Conservation (phyloP, 192 early-diverging fungal species). For the Geosiphon pyriformis region DNA sequence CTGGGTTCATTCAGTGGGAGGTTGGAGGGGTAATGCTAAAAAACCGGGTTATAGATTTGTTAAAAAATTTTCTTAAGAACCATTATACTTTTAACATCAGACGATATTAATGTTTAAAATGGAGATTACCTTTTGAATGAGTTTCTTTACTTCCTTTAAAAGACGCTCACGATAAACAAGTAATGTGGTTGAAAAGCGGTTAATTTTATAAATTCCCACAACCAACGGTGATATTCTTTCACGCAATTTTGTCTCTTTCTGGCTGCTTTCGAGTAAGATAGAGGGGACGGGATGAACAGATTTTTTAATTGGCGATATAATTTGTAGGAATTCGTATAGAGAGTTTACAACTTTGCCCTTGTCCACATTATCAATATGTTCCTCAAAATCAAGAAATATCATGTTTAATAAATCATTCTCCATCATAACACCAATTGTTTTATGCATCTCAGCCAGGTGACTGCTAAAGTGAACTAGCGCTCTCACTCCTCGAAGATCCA, state of each 20-base stretch:
- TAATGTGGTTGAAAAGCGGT: constrained; percentile 59
- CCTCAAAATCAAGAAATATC: constrained; percentile 57
- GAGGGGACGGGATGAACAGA: neutral
- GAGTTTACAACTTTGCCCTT: constrained; percentile 18
- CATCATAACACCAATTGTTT: constrained; percentile 65
- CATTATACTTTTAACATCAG: too few relatives aligned
- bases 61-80: too few relatives aligned
- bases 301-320: neutral
- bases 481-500: constrained; percentile 58
- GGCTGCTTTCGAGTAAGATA: constrained; percentile 17
- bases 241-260: constrained; percentile 39
- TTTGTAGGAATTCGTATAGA: constrained; percentile 10
- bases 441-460: constrained; percentile 61
- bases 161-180: constrained; percentile 74
- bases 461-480: constrained; percentile 53
- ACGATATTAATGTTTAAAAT: neutral
- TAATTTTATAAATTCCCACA: constrained; percentile 71
- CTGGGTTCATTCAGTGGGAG: constrained; percentile 1
- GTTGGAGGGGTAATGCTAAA: constrained; percentile 12
- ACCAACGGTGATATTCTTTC: constrained; percentile 65
- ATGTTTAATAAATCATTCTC: constrained; percentile 64
- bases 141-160: constrained; percentile 66
- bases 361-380: constrained; percentile 48
- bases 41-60: neutral
- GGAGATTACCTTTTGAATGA: constrained; percentile 68